These are phyloP conservation scores for Aspergillus coremiiformis DNA, from an alignment of 495 filamentous ascomycete genomes.

Conservation along the genomic window DNA sequence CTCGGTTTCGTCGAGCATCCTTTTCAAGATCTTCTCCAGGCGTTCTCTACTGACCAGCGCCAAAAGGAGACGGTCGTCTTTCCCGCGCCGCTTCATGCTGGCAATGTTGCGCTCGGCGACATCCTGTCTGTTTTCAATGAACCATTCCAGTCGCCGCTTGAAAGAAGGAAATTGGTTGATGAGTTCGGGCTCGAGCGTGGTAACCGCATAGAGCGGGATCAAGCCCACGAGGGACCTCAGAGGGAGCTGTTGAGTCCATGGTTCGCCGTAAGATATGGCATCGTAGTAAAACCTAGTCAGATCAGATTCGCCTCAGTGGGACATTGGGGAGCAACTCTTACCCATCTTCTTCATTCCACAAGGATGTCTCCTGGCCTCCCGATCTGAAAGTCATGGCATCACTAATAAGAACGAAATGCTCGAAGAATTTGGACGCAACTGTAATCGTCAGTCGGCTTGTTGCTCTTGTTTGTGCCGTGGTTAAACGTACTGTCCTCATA, in stretches of 20 bases:
- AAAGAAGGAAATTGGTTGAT: slow-evolving; percentile 90
- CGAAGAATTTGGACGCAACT: slow-evolving; percentile 95
- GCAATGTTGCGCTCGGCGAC: slow-evolving; percentile 88
- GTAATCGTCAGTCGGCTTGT: slow-evolving; percentile 9
- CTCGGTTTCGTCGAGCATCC: slow-evolving; percentile 91
- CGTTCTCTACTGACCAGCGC: slow-evolving; percentile 86
- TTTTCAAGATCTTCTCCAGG: slow-evolving; percentile 72
- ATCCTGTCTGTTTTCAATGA: slow-evolving; percentile 76
- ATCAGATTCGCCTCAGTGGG: slow-evolving; percentile 2
- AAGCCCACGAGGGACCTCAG: slow-evolving; percentile 86
- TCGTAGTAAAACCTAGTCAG: slow-evolving; percentile 80
- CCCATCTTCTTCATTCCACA: slow-evolving; percentile 92
- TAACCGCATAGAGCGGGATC: slow-evolving; percentile 85
- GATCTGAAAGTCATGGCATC: slow-evolving; percentile 92
- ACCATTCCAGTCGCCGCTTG: slow-evolving; percentile 89
- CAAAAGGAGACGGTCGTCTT: slow-evolving; percentile 76
- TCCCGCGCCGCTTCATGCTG: slow-evolving; percentile 79
- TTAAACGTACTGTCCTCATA: slow-evolving; percentile 71
- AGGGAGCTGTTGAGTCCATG: slow-evolving; percentile 85
- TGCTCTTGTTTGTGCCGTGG: neutral
- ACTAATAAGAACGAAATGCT: slow-evolving; percentile 95
- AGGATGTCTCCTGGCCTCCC: slow-evolving; percentile 69
- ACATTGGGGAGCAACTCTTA: slow-evolving; percentile 16
- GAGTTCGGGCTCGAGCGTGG: slow-evolving; percentile 87
- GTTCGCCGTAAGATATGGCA: slow-evolving; percentile 90